Evolutionary conservation across 106 monocot species (phyloP), one percentile per base, ranked within the genome.

Genomic region (Agapanthus africanus): DNA sequence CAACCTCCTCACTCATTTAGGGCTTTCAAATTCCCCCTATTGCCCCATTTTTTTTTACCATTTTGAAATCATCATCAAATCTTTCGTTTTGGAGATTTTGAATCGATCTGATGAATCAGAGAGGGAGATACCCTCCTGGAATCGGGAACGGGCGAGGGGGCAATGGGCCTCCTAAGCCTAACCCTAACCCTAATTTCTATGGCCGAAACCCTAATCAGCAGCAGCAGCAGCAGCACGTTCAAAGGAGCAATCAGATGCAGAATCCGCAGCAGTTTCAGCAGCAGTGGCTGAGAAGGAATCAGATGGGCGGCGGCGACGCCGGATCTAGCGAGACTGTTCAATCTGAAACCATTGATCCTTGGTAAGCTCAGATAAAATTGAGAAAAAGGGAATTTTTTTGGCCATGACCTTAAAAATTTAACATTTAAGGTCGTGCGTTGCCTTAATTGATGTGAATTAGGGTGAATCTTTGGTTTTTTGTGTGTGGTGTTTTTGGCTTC

Each of bases 61-160:
- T 41, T n/a, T n/a, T n/a, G n/a, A n/a, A n/a, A n/a, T n/a, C n/a
- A n/a, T n/a, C 42, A 16, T 42, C 42, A 49, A 49, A 49, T 49
- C 49, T 18, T 10, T 16, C 10, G 42, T 23, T 56, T 23, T 56
- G n/a, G n/a, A 23, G n/a, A 23, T 56, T 23, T 56, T 23, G 11
- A 5, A 22, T 10, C 10, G 42, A 13, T 49, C 18, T 50, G 52
- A 68, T 68, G 68, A 68, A 68, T 49, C 47, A 25, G 44, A 37
- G 68, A 47, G 68, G 32, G 28, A 68, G 32, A 34, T 68, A 68
- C 49, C 68, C 49, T 49, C 68, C 49, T 39, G 68, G 68, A 49
- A 68, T 49, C 49, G 68, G 68, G 32, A 68, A 49, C 34, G 68
- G 46, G 27, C 46, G 68, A 30, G 68, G 68, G 49, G 68, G 47